Base-by-base conservation (phyloP, 495 filamentous ascomycete species). In the Usnea hakonensis region DNA sequence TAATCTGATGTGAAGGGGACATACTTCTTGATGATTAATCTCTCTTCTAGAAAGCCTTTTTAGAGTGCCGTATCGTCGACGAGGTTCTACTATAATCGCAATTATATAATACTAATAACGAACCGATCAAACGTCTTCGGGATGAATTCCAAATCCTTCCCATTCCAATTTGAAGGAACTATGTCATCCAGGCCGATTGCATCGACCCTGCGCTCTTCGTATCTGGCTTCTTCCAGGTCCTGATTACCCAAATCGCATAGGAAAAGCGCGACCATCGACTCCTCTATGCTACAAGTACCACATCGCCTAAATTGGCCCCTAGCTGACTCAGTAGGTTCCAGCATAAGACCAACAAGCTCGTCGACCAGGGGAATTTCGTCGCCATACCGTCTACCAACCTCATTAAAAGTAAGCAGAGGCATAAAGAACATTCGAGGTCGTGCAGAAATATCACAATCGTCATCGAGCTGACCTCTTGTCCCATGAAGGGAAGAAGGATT, bases 401-500 rank as follows among this genome's bases (percentile, higher is more conserved):
- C 21, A n/a, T 54, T 54, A 33, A 54, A 21, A 54, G 50, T 54
- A 33, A 54, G 50, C 50, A 54, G 50, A 54, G 50, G 50, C 50
- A 54, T 54, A n/a, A 54, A 54, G 21, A 19, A 54, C 50, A 54
- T 2, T 23, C 21, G 50, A 54, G 50, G 50, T 54, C 50, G 50
- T n/a, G 14, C 50, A 23, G 50, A 54, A 14, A 54, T 23, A 23
- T 54, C 8, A 23, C 50, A n/a, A 33, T 54, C 50, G 50, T 54
- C 50, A 54, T 54, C 50, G 16, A 54, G 50, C 21, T 23, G 50
- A 54, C 50, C 50, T 54, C 50, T 54, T 54, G 50, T 54, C 14
- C 50, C 50, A 5, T 23, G 11, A 23, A 23, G 50, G 50, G 14
- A 21, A 16, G 50, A 23, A 19, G 19, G 50, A 54, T 54, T 54